These are phyloP conservation scores for Spergularia bocconei DNA, from an alignment of 148 eudicot species.

Conservation along the genomic window DNA sequence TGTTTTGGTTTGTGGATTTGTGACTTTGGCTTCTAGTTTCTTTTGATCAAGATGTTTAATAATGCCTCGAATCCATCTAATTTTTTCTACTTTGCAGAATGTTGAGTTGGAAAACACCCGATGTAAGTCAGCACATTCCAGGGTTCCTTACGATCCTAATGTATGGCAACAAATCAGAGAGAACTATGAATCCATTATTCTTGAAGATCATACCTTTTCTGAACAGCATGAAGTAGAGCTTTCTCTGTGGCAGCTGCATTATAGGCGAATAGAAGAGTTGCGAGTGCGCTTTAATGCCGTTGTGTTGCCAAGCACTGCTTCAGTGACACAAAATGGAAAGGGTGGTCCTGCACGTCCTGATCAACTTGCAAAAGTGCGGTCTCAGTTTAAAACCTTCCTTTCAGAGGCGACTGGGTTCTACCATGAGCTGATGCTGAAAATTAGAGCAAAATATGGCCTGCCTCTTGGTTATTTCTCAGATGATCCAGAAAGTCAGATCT, in stretches of 20 bases:
- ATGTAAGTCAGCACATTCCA: slow-evolving; percentile 62
- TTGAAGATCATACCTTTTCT: slow-evolving; percentile 83
- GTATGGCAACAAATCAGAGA: slow-evolving; percentile 90
- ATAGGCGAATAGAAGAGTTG: slow-evolving; percentile 79
- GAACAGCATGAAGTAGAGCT: slow-evolving; percentile 83
- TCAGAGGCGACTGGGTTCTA: slow-evolving; percentile 96
- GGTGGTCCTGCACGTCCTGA: slow-evolving; percentile 56
- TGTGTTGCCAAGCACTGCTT: slow-evolving; percentile 42
- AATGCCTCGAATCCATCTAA: not conserved
- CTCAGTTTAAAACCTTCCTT: slow-evolving; percentile 92
- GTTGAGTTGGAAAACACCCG: slow-evolving; percentile 71
- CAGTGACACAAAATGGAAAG: slow-evolving; percentile 61
- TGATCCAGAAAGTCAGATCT: slow-evolving; percentile 51
- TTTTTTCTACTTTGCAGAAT: slow-evolving; percentile 43
- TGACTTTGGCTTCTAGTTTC: too few relatives aligned
- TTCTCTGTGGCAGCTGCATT: slow-evolving; percentile 93
- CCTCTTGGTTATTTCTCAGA: slow-evolving; percentile 55
- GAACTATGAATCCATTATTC: slow-evolving; percentile 82
- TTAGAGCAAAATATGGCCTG: slow-evolving; percentile 77
- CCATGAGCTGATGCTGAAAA: slow-evolving; percentile 88
- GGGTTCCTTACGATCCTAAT: slow-evolving; percentile 68
- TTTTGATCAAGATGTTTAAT: too few relatives aligned
- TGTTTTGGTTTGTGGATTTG: not conserved
- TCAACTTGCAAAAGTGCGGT: slow-evolving; percentile 58
- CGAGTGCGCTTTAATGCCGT: slow-evolving; percentile 69